Base-by-base conservation (phyloP, 2,329 filamentous ascomycete species). In the Hypoxylon rubiginosum region DNA sequence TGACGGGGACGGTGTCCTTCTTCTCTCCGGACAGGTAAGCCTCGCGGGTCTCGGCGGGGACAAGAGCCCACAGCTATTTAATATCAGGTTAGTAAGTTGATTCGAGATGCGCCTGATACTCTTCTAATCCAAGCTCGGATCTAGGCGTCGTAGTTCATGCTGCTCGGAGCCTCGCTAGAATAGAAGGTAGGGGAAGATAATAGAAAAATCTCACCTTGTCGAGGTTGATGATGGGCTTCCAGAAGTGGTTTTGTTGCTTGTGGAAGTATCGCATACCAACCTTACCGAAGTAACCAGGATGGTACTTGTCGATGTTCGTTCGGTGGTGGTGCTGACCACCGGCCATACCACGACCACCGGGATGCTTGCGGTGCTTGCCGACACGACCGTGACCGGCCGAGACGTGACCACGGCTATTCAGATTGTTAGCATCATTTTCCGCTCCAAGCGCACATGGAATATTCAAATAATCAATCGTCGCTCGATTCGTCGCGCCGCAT, bases 251-350 rank as follows among this genome's bases (percentile, higher is more conserved):
- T 80, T 90, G 88, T 81, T 93, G 91, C 86, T 96, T 94, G 90
- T 98, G 95, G 92, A 97, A 97, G 87, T 95, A 91, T 80, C 92
- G 88, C 92, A 95, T 95, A 86, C 92, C 92, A 77, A 95, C 92
- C 88, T 97, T 97, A 86, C 93, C 93, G 85, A 97, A 98, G 92
- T 98, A 98, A 93, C 96, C 96, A 71, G 95, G 94, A 81, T 93
- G 91, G 89, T 92, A 97, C 85, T 96, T 94, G 76, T 84, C 83
- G 69, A 84, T 74, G 87, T 97, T 97, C 80, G 93, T 97, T 76
- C 93, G 86, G 90, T 97, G 93, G 87, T 99, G 96, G 88, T 99
- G 96, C 87, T 97, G 93, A 90, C 94, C 95, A 97, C 96, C 95
- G 83, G 96, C 96, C 86, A 91, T 87, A 91, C 89, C 89, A 92